A percentile compares a stretch with the other conserved stretches of the same genome.
phyloP scores from a whole-genome alignment of 306 rosid genomes.

The Inga oerstediana region DNA sequence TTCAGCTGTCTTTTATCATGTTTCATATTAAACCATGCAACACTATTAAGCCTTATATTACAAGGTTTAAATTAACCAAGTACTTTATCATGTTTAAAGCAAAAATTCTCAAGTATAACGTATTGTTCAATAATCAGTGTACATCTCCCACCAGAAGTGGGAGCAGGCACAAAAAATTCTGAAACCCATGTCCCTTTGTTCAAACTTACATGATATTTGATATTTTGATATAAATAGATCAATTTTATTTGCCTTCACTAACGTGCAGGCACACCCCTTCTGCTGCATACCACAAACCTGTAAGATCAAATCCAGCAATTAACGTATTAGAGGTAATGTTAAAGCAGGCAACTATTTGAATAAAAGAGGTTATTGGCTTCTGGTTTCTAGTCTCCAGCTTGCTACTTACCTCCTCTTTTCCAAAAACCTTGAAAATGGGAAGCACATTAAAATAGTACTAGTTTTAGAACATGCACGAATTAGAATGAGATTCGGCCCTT shows the following conservation, averaged over 20 bases:
- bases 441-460: neutral
- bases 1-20: neutral
- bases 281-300: slow-evolving; percentile 33
- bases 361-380: neutral
- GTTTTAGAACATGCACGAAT: neutral
- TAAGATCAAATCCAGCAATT: neutral
- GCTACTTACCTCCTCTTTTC: neutral
- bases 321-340: neutral
- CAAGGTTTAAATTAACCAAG: too few relatives aligned
- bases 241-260: neutral
- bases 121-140: slow-evolving; percentile 27
- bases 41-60: too few relatives aligned
- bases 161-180: slow-evolving; percentile 32
- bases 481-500: neutral
- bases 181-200: neutral
- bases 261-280: neutral
- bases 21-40: neutral
- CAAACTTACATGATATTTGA: neutral
- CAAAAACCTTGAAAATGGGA: neutral
- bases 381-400: neutral
- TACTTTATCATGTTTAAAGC: too few relatives aligned
- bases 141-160: slow-evolving; percentile 35
- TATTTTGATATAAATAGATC: neutral
- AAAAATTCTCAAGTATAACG: neutral
- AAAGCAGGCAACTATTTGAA: neutral